Base-by-base conservation (phyloP, 352 stramenopile genomes). In the Phytophthora boehmeriae region DNA sequence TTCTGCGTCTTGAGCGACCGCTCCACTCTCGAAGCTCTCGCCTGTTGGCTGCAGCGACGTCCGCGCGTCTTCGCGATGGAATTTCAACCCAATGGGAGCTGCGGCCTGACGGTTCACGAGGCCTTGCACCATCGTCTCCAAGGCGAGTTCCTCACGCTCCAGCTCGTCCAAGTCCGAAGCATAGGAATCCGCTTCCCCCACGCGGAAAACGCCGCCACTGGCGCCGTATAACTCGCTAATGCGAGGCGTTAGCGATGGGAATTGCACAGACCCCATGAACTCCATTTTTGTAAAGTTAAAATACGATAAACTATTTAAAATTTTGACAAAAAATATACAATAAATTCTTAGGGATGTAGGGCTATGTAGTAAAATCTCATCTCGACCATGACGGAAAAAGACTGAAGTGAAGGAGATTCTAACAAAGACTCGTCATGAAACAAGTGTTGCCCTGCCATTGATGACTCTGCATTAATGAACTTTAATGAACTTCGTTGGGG, bases 161-260 rank as follows among this genome's bases (percentile, higher is more conserved):
- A 91, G 57, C 30, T 83, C 77, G 13, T 87, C 72, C 27, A 88
- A 44, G 17, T 86, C 80, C 8, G 70, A 63, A 9, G 66, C 51
- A 14, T 79, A 86, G 30, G 74, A 75, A 9, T 78, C 66, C 28
- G 71, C 53, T 48, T 88, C 79, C 73, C n/a, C 75, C 27, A 82
- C 71, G 23, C 78, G 81, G 39, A 46, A 66, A 2, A 44, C 60
- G 44, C 63, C 72, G 20, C 74, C 70, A 54, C 64, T 82, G 47
- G 71, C 79, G 20, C 79, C 82, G 19, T 88, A 89, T n/a, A 91
- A 59, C 45, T 91, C 79, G 55, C 66, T 68, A 36, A 86, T 66
- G n/a, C 66, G 64, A 25, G 74, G 65, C 41, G 60, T 68, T 38
- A 85, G 66, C 54, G 77, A 68, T 35, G 79, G 75, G 47, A 75